Evolutionary conservation across 441 rosid species (phyloP).

Genomic region (Croton setiger): DNA sequence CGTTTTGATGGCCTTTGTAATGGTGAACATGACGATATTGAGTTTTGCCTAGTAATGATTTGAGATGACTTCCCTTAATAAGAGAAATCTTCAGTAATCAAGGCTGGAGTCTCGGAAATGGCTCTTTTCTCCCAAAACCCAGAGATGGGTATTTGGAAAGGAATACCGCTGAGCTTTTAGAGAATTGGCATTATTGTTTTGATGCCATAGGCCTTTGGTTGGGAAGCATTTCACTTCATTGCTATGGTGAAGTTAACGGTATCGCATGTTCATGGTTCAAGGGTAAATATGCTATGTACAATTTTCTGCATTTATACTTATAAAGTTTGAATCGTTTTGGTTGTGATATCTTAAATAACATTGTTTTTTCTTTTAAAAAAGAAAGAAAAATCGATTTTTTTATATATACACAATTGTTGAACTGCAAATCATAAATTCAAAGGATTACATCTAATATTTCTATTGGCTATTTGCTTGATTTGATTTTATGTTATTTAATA

Average conservation of each 20-base stretch:
- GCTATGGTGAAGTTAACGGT: background rate
- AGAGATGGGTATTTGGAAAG: constrained; percentile 11
- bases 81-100: constrained; percentile 5
- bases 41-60: background rate
- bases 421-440: too few species aligned
- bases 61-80: background rate
- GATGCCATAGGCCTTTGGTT: constrained; percentile 30
- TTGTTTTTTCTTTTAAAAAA: too few species aligned
- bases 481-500: background rate
- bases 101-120: constrained; percentile 23
- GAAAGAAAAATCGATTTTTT: too few species aligned
- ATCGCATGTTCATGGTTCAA: background rate
- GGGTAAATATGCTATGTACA: too few species aligned
- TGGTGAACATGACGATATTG: constrained; percentile 8
- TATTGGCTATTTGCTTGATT: background rate
- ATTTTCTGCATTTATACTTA: background rate
- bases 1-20: background rate
- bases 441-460: too few species aligned
- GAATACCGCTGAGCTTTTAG: constrained; percentile 19
- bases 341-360: too few species aligned
- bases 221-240: constrained; percentile 15
- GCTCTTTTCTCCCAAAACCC: constrained; percentile 12
- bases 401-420: too few species aligned
- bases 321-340: background rate
- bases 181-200: constrained; percentile 16